A percentile compares a stretch with the other conserved stretches of the same genome.
phyloP scores from a whole-genome alignment of 2,329 filamentous ascomycete genomes.

The Aspergillus costaricaensis region DNA sequence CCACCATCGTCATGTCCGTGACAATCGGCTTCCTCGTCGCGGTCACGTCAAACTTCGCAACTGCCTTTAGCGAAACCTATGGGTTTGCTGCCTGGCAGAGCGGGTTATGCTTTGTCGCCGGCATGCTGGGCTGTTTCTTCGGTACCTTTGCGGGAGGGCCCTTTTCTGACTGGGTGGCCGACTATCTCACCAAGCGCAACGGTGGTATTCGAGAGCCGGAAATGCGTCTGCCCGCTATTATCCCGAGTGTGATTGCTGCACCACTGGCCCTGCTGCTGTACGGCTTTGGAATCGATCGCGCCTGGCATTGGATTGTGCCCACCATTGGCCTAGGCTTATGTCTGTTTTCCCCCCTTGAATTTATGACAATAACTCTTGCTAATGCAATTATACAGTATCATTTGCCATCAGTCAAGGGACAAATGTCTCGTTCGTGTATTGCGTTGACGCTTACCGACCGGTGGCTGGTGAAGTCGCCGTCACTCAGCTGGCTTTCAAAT shows the following conservation, averaged over 20 bases:
- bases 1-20: constrained; percentile 23
- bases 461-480: constrained; percentile 59
- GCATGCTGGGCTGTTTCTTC: constrained; percentile 37
- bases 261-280: constrained; percentile 4
- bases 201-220: constrained; percentile 44
- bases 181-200: constrained; percentile 41
- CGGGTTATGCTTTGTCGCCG: constrained; percentile 55
- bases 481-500: constrained; percentile 58
- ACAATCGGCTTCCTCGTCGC: constrained; percentile 33
- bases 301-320: constrained; percentile 49
- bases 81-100: constrained; percentile 36
- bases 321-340: constrained; percentile 53
- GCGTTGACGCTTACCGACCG: constrained; percentile 60
- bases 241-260: constrained; percentile 17
- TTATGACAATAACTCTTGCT: background rate
- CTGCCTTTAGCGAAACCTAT: constrained; percentile 25
- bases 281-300: background rate
- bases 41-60: constrained; percentile 22
- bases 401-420: constrained; percentile 60
- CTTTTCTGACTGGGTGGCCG: constrained; percentile 42
- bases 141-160: constrained; percentile 49
- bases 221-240: constrained; percentile 33
- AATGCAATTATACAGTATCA: background rate
- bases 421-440: constrained; percentile 59
- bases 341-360: background rate